Evolutionary conservation across 1,284 basidiomycete genomes (phyloP).

Genomic region (Volvariella surrecta): DNA sequence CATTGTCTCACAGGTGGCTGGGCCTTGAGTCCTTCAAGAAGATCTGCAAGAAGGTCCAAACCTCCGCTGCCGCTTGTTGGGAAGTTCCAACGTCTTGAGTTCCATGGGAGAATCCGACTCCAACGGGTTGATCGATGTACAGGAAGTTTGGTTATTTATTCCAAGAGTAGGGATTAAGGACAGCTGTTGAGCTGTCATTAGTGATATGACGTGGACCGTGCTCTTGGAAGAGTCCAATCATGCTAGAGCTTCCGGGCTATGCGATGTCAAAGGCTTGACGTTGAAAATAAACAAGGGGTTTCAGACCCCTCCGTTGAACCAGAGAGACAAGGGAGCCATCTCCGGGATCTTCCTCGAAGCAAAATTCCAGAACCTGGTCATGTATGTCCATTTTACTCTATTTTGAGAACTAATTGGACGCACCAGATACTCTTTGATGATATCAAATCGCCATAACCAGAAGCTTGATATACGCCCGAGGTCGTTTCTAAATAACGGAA

Average conservation of each 20-base stretch:
- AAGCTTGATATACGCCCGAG: slow-evolving; percentile 46
- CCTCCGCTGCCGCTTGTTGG: slow-evolving; percentile 42
- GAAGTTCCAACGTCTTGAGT: slow-evolving; percentile 39
- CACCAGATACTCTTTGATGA: slow-evolving; percentile 48
- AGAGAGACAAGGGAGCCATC: slow-evolving; percentile 49
- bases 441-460: slow-evolving; percentile 52
- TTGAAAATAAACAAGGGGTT: not conserved
- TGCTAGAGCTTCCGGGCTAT: slow-evolving; percentile 55
- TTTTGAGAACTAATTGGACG: slow-evolving; percentile 9
- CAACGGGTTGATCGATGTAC: slow-evolving; percentile 45
- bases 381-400: too few relatives aligned
- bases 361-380: slow-evolving; percentile 59
- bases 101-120: slow-evolving; percentile 55
- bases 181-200: slow-evolving; percentile 43
- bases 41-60: slow-evolving; percentile 62
- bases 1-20: slow-evolving; percentile 37
- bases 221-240: slow-evolving; percentile 64
- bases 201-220: slow-evolving; percentile 55
- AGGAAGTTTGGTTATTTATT: slow-evolving; percentile 48
- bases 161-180: slow-evolving; percentile 55
- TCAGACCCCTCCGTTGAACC: slow-evolving; percentile 60
- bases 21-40: slow-evolving; percentile 54
- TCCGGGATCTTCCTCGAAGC: slow-evolving; percentile 47
- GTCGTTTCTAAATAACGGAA: slow-evolving; percentile 57
- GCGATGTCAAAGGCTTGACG: not conserved